These are phyloP conservation scores for Coleophoma crateriformis DNA, from an alignment of 2,329 filamentous ascomycete genomes.

Conservation along the genomic window DNA sequence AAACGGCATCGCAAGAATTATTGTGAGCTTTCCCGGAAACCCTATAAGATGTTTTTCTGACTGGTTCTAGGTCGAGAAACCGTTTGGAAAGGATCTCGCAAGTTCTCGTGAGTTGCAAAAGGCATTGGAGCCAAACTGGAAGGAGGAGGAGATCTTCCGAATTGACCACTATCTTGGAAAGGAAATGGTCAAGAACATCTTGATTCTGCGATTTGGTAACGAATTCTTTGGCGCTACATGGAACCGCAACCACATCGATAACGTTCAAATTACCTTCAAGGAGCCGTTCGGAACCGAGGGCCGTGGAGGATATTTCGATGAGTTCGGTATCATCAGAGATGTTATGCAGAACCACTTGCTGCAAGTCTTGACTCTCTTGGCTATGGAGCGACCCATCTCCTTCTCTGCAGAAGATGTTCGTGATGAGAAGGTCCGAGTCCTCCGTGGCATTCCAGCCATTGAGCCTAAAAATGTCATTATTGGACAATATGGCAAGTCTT, in stretches of 20 bases:
- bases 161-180: conserved; percentile 99
- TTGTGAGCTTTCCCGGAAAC: conserved; percentile 52
- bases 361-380: conserved; percentile 90
- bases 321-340: conserved; percentile 98
- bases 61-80: conserved; percentile 80
- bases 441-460: conserved; percentile 87
- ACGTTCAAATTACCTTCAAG: conserved; percentile 98
- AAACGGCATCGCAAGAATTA: conserved; percentile 86
- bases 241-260: conserved; percentile 99
- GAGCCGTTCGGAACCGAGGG: conserved; percentile 98
- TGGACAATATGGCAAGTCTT: conserved; percentile 93
- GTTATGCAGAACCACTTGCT: conserved; percentile 99
- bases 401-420: conserved; percentile 98
- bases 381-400: conserved; percentile 97
- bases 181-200: conserved; percentile 99
- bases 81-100: conserved; percentile 92
- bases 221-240: conserved; percentile 97
- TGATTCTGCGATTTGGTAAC: conserved; percentile 97
- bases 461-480: conserved; percentile 99
- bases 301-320: conserved; percentile 96
- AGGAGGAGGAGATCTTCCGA: conserved; percentile 96
- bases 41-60: too few species aligned
- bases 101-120: conserved; percentile 94
- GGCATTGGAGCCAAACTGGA: conserved; percentile 95
- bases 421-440: conserved; percentile 96